Evolutionary conservation across 2,329 filamentous ascomycete species (phyloP), one percentile per base, ranked within the genome.

Genomic region (Fusarium anguioides): DNA sequence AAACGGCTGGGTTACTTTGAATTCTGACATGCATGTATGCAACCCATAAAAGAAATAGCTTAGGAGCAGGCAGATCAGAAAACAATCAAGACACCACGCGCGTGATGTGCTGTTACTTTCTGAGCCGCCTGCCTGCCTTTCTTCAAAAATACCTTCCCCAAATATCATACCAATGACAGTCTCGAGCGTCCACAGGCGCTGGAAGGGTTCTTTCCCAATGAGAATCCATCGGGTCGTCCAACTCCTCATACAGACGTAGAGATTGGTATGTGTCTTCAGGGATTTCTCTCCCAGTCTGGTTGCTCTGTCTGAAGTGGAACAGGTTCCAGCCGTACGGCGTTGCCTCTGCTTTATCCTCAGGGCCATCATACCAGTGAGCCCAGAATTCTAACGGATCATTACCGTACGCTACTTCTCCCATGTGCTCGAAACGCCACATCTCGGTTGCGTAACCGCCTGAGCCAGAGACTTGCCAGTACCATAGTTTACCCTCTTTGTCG

Each of bases 311-410:
- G 26, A 57, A 64, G 12, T 15, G 3, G 1, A 3, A 3, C 4
- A 64, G 35, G 3, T 24, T 48, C 45, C 58, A 63, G 14, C 60
- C 60, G 21, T 51, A 63, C 3, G 58, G 60, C 15, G 40, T 47
- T 15, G 58, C 31, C 20, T 58, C 40, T 14, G 35, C 40, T 14
- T 3, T 12, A 15, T 50, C 51, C 3, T 21, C 35, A 5, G n/a
- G 23, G 2, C 36, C 51, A 6, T 40, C 47, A 4, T 37, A 36
- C 50, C 50, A 64, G 3, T 64, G 50, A 7, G 8, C 17, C 60
- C 60, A 64, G 8, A 57, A 57, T 1, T 63, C 39, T 11, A 64
- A n/a, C 1, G 58, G 58, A 4, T 63, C 58, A 4, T 63, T 17
- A 1, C 50, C 40, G 3, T 41, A 46, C 1, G 58, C 50, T 7